Evolutionary conservation across 176 grass and related monocot genomes (phyloP).

Genomic region (Aegilops sharonensis): DNA sequence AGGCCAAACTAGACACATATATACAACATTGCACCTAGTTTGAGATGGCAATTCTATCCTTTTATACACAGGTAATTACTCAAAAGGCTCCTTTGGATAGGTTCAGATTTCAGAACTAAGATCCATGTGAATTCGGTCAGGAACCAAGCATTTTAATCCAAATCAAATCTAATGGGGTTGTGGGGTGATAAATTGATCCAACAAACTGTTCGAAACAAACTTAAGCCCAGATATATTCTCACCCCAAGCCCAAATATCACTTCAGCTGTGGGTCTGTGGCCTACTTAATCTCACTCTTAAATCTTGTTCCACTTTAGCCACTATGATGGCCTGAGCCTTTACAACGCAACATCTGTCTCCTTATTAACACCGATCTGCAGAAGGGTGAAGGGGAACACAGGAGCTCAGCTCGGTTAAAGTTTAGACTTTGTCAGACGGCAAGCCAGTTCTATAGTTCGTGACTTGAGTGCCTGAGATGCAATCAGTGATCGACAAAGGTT

Average conservation of each 20-base stretch:
- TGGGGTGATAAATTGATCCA: neutral
- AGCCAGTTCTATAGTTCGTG: neutral
- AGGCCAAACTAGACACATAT: neutral
- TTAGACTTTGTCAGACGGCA: neutral
- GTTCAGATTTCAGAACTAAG: neutral
- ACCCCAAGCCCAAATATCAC: neutral
- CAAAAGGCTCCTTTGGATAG: no score
- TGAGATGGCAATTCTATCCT: neutral
- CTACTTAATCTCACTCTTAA: neutral
- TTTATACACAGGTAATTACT: neutral
- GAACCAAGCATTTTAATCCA: neutral
- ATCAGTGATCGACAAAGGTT: neutral
- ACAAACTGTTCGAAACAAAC: neutral
- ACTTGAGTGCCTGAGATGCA: neutral
- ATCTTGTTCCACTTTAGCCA: neutral
- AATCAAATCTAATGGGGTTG: neutral
- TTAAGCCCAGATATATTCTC: neutral
- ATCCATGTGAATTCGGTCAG: neutral
- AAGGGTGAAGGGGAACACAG: neutral
- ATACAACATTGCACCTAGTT: neutral
- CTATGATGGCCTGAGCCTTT: neutral
- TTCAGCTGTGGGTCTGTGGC: neutral
- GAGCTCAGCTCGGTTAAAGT: neutral
- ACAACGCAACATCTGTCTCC: neutral
- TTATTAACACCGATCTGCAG: neutral